Conservation (phyloP, 192 early-diverging fungal species). For the Pilobolus umbonatus region DNA sequence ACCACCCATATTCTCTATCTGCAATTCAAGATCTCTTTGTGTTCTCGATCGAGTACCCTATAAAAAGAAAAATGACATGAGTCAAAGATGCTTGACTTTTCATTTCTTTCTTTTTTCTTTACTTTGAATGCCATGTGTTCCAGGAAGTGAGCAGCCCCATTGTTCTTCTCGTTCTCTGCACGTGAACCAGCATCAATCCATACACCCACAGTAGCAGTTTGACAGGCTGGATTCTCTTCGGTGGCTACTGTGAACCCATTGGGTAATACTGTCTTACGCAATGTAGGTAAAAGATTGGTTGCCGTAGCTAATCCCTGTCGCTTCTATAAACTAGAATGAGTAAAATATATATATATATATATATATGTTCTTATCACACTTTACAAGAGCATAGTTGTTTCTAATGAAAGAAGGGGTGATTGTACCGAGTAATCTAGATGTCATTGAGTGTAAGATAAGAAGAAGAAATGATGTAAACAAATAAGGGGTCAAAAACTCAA, state of each 20-base stretch:
- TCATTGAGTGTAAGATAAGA: no score
- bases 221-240: slow-evolving; percentile 70
- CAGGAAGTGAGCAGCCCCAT: slow-evolving; percentile 95
- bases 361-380: no score
- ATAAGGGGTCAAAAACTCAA: no score
- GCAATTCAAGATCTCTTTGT: slow-evolving; percentile 88
- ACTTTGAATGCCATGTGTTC: slow-evolving; percentile 99
- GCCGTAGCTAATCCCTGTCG: slow-evolving; percentile 50
- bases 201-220: slow-evolving; percentile 86
- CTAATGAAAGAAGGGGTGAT: no score
- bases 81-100: neutral
- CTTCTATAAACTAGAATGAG: slow-evolving; percentile 24
- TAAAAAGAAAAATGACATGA: neutral
- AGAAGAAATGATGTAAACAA: no score
- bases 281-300: slow-evolving; percentile 36
- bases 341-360: no score
- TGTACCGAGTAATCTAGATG: no score
- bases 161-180: slow-evolving; percentile 68
- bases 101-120: slow-evolving; percentile 14
- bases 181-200: slow-evolving; percentile 89
- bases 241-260: slow-evolving; percentile 85
- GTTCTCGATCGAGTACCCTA: slow-evolving; percentile 83
- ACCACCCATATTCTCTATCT: slow-evolving; percentile 98
- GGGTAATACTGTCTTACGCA: slow-evolving; percentile 63
- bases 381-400: no score